phyloP scores from a whole-genome alignment of 805 yeast species.

The Ogataea pini region DNA sequence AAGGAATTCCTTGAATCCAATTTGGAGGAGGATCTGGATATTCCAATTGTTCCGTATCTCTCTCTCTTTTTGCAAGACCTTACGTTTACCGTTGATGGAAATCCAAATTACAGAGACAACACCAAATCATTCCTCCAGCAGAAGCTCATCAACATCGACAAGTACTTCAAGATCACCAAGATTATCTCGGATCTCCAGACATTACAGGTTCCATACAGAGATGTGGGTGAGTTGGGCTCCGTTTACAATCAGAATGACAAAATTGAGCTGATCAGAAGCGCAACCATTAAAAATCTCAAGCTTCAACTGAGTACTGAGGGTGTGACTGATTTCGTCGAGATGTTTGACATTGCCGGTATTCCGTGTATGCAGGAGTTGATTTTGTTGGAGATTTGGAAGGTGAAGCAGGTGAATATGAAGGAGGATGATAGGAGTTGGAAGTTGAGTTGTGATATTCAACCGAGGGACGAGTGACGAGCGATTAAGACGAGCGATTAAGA shows the following conservation, averaged over 20 bases:
- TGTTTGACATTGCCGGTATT: constrained; percentile 40
- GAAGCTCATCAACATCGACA: constrained; percentile 70
- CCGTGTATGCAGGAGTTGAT: constrained; percentile 58
- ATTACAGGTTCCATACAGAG: constrained; percentile 61
- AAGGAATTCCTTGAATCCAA: constrained; percentile 55
- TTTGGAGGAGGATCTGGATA: constrained; percentile 39
- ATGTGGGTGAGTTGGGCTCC: constrained; percentile 33
- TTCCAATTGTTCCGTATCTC: constrained; percentile 76
- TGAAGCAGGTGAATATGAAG: constrained; percentile 55
- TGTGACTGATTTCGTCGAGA: constrained; percentile 28
- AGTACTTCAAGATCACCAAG: constrained; percentile 65
- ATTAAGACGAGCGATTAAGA: too few relatives aligned
- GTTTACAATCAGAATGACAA: constrained; percentile 27
- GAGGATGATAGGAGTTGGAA: constrained; percentile 75
- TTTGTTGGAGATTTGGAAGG: constrained; percentile 69
- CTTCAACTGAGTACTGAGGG: constrained; percentile 19
- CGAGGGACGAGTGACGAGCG: constrained; percentile 40
- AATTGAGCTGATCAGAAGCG: constrained; percentile 31
- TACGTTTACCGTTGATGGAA: constrained; percentile 82
- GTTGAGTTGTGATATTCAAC: constrained; percentile 62
- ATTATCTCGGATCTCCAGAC: constrained; percentile 67
- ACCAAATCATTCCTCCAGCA: constrained; percentile 51
- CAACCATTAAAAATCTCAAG: constrained; percentile 31
- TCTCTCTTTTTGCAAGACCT: constrained; percentile 75
- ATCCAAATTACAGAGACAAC: constrained; percentile 62